phyloP scores from a whole-genome alignment of 495 filamentous ascomycete species.

The Penicillium nucicola region DNA sequence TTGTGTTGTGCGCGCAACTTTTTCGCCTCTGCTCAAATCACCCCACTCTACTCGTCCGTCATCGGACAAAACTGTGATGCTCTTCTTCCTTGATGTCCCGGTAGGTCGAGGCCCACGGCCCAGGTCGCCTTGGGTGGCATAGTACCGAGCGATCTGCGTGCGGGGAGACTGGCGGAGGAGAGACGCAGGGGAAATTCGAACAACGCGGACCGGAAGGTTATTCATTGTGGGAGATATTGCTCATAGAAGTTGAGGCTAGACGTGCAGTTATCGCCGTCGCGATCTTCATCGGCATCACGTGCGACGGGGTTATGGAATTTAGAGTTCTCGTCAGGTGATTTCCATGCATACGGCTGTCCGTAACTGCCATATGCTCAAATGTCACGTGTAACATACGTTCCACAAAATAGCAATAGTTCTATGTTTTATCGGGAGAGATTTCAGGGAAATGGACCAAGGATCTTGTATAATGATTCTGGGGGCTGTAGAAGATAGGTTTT shows the following conservation, averaged over 20 bases:
- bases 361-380: no score
- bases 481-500: no score
- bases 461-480: no score
- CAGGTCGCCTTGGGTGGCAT: slow-evolving; percentile 53
- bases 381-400: no score
- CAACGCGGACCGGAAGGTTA: slow-evolving; percentile 11
- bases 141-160: slow-evolving; percentile 32
- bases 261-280: neutral
- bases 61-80: slow-evolving; percentile 79
- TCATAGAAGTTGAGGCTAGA: neutral
- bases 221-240: slow-evolving; percentile 14
- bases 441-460: no score
- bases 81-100: slow-evolving; percentile 42
- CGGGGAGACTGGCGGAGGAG: slow-evolving; percentile 15
- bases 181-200: slow-evolving; percentile 14
- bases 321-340: no score
- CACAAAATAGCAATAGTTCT: no score
- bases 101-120: slow-evolving; percentile 26
- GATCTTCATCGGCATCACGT: slow-evolving; percentile 7
- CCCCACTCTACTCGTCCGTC: slow-evolving; percentile 77
- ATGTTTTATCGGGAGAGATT: no score
- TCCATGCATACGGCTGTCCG: no score
- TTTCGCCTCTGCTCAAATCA: slow-evolving; percentile 70
- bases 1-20: slow-evolving; percentile 81
- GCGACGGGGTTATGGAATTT: no score